Conservation (phyloP, 306 rosid genomes). For the Trifolium pratense region DNA sequence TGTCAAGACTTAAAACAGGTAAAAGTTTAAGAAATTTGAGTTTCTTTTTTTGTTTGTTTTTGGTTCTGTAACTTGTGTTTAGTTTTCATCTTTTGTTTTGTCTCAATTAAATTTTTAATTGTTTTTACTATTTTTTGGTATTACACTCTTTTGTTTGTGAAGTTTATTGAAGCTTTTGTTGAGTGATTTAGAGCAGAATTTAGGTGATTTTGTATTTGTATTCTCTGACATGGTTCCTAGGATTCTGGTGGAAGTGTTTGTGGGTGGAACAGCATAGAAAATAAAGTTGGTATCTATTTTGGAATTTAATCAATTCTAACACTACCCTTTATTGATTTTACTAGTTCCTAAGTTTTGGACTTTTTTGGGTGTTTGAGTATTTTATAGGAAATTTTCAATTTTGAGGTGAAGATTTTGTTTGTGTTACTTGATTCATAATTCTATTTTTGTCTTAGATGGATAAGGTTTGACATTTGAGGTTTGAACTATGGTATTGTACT, state of each 20-base stretch:
- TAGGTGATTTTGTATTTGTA: slow-evolving; percentile 43
- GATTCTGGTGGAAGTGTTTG: slow-evolving; percentile 56
- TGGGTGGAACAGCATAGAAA: slow-evolving; percentile 32
- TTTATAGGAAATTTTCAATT: slow-evolving; percentile 31
- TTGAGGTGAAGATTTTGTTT: slow-evolving; percentile 22
- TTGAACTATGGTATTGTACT: neutral
- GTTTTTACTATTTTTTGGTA: neutral
- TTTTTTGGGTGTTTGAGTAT: slow-evolving; percentile 23
- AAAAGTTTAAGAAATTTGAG: slow-evolving; percentile 13
- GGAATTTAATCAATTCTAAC: slow-evolving; percentile 52
- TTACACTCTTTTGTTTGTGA: slow-evolving; percentile 18
- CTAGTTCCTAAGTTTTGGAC: slow-evolving; percentile 37
- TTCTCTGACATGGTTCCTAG: slow-evolving; percentile 52
- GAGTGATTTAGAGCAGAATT: slow-evolving; percentile 35
- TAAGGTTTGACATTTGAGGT: slow-evolving; percentile 30
- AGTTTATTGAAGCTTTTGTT: slow-evolving; percentile 1
- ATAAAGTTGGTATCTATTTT: slow-evolving; percentile 53
- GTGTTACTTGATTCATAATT: slow-evolving; percentile 40
- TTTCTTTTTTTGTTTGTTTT: neutral
- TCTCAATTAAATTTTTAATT: neutral
- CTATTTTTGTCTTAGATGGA: neutral
- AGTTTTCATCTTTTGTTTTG: neutral
- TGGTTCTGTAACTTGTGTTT: neutral
- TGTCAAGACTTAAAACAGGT: slow-evolving; percentile 23
- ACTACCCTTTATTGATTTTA: slow-evolving; percentile 36